Conservation (phyloP, 2,329 filamentous ascomycete species). For the Nigrospora sphaerica region DNA sequence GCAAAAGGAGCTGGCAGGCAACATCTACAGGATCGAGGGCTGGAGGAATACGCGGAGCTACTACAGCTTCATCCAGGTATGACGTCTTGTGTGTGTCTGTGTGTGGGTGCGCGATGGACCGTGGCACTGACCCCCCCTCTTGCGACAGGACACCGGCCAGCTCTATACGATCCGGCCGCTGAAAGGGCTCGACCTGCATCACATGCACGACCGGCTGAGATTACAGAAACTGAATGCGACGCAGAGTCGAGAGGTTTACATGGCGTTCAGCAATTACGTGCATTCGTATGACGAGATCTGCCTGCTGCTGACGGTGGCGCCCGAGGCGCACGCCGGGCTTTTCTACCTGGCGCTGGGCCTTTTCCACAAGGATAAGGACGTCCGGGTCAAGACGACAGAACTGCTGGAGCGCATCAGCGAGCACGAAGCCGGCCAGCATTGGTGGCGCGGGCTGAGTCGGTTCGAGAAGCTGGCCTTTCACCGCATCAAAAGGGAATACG, state of each 20-base stretch:
- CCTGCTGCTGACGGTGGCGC: conserved; percentile 73
- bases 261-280: conserved; percentile 68
- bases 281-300: conserved; percentile 80
- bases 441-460: conserved; percentile 78
- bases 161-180: conserved; percentile 60
- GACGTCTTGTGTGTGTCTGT: conserved; percentile 7
- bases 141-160: conserved; percentile 53
- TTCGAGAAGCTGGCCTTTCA: conserved; percentile 86
- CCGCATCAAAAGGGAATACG: conserved; percentile 63
- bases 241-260: conserved; percentile 77
- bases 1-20: conserved; percentile 80
- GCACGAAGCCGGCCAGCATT: conserved; percentile 88
- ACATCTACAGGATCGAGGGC: conserved; percentile 88
- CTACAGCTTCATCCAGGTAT: conserved; percentile 85
- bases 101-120: not conserved
- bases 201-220: conserved; percentile 86
- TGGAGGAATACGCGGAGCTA: conserved; percentile 96
- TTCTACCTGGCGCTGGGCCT: conserved; percentile 89
- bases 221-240: conserved; percentile 70
- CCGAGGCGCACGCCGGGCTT: conserved; percentile 78
- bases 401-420: conserved; percentile 75
- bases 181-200: conserved; percentile 78
- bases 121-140: conserved; percentile 1
- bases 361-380: conserved; percentile 80
- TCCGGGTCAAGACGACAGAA: conserved; percentile 69